Evolutionary conservation across 805 yeast genomes (phyloP).

Genomic region (Metahyphopichia silvanorum): DNA sequence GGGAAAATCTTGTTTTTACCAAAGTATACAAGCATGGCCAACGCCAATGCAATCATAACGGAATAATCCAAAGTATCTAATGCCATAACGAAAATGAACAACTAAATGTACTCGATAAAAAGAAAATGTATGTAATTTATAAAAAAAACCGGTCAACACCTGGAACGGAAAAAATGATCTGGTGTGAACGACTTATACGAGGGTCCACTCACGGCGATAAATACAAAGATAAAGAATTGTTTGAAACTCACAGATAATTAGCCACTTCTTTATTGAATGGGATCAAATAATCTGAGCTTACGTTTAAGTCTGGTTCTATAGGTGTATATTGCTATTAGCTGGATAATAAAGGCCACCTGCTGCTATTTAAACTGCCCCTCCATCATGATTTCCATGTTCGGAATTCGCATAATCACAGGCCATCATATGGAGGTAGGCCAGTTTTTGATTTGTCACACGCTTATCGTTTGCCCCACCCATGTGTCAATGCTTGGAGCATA

Average conservation of each 20-base stretch:
- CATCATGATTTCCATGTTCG: too few relatives aligned
- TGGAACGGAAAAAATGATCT: conserved; percentile 5
- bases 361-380: too few relatives aligned
- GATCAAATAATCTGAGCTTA: too few relatives aligned
- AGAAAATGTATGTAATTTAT: neutral
- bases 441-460: conserved; percentile 7
- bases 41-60: conserved; percentile 60
- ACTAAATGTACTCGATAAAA: neutral
- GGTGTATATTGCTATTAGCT: too few relatives aligned
- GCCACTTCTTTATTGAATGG: too few relatives aligned
- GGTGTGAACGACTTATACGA: conserved; percentile 10
- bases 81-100: conserved; percentile 36
- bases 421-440: too few relatives aligned
- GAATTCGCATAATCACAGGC: too few relatives aligned
- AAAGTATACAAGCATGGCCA: conserved; percentile 65
- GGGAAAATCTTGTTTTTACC: conserved; percentile 55
- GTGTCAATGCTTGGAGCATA: neutral
- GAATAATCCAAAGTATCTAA: conserved; percentile 71
- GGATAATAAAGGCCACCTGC: too few relatives aligned
- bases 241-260: too few relatives aligned
- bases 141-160: neutral
- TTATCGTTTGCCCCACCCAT: neutral
- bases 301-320: too few relatives aligned
- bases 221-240: too few relatives aligned
- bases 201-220: too few relatives aligned